Evolutionary conservation across 495 filamentous ascomycete species (phyloP).

Genomic region (Massariosphaeria phaeospora): DNA sequence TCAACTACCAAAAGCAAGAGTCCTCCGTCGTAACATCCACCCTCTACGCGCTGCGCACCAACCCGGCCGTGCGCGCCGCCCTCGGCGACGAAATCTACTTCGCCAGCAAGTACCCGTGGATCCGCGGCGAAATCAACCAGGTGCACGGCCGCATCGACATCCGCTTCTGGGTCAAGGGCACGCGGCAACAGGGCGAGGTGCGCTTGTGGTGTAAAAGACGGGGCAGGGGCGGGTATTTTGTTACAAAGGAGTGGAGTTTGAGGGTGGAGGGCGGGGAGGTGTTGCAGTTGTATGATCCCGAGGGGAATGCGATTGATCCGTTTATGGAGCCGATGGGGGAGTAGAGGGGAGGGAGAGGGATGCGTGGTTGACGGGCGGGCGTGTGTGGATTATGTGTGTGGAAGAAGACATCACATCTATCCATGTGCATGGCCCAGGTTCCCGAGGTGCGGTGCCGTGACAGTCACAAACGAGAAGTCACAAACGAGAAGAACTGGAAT

Average conservation of each 20-base stretch:
- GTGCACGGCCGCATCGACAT: conserved; percentile 89
- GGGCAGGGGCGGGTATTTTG: conserved; percentile 67
- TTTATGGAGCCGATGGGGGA: conserved; percentile 20
- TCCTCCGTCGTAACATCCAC: conserved; percentile 77
- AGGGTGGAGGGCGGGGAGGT: conserved; percentile 55
- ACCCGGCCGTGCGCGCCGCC: conserved; percentile 61
- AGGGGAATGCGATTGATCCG: conserved; percentile 30
- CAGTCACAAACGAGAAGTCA: no score
- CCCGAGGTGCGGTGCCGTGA: no score
- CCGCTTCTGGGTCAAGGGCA: conserved; percentile 80
- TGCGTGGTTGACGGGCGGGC: no score
- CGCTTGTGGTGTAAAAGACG: conserved; percentile 72
- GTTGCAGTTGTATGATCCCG: conserved; percentile 35
- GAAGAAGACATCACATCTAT: no score
- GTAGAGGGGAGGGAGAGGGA: not conserved
- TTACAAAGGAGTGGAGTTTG: conserved; percentile 98
- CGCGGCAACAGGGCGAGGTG: conserved; percentile 65
- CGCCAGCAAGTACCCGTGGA: conserved; percentile 82
- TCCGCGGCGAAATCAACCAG: conserved; percentile 88
- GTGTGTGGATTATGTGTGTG: no score
- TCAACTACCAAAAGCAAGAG: conserved; percentile 96
- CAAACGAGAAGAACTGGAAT: no score
- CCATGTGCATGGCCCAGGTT: no score
- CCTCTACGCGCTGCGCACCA: conserved; percentile 84
- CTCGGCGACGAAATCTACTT: conserved; percentile 95